A percentile compares a stretch with the other conserved stretches of the same genome.
Conservation (phyloP, 1,284 basidiomycete species). For the Cystobasidium pallidum region DNA sequence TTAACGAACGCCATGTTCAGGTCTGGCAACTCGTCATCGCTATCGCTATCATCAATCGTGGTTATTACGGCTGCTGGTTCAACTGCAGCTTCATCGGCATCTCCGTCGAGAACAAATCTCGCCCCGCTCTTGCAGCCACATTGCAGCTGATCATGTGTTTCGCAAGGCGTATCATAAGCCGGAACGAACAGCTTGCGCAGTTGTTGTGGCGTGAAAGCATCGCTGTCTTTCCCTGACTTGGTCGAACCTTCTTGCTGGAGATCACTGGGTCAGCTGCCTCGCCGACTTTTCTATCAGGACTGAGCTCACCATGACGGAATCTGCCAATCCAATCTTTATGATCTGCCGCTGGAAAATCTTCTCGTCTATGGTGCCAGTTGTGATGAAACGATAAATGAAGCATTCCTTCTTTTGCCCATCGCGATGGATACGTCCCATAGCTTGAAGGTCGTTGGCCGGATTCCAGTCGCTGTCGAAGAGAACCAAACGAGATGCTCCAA, state of each 20-base stretch:
- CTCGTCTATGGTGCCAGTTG: constrained; percentile 60
- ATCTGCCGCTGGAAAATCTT: constrained; percentile 72
- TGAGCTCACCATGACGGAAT: constrained; percentile 60
- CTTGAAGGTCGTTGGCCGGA: constrained; percentile 91
- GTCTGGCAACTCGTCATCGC: constrained; percentile 42
- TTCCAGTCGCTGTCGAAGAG: constrained; percentile 93
- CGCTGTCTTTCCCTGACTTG: constrained; percentile 59
- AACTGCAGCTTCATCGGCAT: background rate
- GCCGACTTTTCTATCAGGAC: background rate
- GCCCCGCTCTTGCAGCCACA: constrained; percentile 57
- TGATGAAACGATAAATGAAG: constrained; percentile 75
- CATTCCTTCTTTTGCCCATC: constrained; percentile 88
- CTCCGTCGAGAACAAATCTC: constrained; percentile 73
- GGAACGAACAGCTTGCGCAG: constrained; percentile 89
- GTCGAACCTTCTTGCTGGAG: constrained; percentile 49
- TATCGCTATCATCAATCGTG: constrained; percentile 42
- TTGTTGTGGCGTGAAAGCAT: constrained; percentile 67
- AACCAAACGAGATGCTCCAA: constrained; percentile 76
- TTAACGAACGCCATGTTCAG: constrained; percentile 64
- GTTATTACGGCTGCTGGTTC: background rate
- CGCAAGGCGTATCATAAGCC: constrained; percentile 76
- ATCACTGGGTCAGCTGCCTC: background rate
- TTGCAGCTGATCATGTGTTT: constrained; percentile 72
- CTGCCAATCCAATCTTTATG: constrained; percentile 83
- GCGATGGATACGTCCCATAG: constrained; percentile 95